Evolutionary conservation across 805 yeast species (phyloP), one percentile per base, ranked within the genome.

Genomic region (Nakazawaea populi): DNA sequence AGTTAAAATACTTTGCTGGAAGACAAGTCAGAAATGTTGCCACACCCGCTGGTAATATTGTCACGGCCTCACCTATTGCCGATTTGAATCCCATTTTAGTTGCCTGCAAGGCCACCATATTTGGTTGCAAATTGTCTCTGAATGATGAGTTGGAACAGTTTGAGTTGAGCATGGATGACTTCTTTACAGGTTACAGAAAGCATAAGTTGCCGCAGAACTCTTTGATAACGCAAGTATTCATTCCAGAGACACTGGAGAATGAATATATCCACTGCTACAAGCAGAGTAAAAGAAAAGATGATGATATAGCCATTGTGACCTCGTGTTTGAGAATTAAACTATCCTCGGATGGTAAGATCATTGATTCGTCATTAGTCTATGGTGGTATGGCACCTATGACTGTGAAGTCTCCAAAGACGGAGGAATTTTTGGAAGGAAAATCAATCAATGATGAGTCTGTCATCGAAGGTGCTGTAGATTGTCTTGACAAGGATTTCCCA

Each of bases 351-450:
- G 65, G 64, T n/a, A 52, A 48, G 4, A 57, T 69, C 34, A 54
- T 47, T 28, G 58, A 65, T 38, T 65, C 71, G 1, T 59, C 72
- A 0, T 55, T 74, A 14, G 73, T 68, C 2, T 74, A 69, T 51
- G 79, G 79, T 31, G 79, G 79, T 42, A 75, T 74, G 62, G 79
- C 77, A 5, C 74, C 78, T 3, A 66, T 71, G 61, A 74, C 79
- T 1, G 67, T 67, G 2, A 65, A 66, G 31, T 68, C 77, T 5
- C 63, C 62, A 39, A 61, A 71, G 18, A 65, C 76, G 1, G 65
- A 62, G 46, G 56, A 44, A 4, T 55, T 37, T 37, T 54, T 64
- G 29, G 38, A 51, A 39, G 67, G 57, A 7, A 60, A 60, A 46
- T 54, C 58, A 2, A 55, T 71, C 8, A 56, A 54, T 36, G 53